These are phyloP conservation scores for Pascua guehoae DNA, from an alignment of 1,284 basidiomycete species.

Conservation along the genomic window DNA sequence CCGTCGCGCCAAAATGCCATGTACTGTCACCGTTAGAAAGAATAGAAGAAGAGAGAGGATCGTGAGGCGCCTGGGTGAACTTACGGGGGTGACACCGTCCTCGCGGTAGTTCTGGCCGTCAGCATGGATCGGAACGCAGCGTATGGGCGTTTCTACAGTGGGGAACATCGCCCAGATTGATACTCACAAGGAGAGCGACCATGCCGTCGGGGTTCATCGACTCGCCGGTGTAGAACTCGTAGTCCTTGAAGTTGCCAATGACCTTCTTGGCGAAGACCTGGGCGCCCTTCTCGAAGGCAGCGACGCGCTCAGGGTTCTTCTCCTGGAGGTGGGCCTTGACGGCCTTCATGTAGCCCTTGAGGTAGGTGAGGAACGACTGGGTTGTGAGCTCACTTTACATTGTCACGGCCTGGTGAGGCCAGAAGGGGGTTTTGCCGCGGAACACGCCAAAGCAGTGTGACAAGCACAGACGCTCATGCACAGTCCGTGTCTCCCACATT, in stretches of 20 bases:
- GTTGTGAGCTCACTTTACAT: background rate
- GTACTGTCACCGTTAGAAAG: constrained; percentile 48
- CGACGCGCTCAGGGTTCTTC: constrained; percentile 65
- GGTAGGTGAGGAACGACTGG: constrained; percentile 67
- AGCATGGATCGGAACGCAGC: constrained; percentile 8
- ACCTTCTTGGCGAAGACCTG: constrained; percentile 78
- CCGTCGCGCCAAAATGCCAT: constrained; percentile 87
- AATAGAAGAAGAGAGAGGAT: background rate
- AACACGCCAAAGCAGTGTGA: no score
- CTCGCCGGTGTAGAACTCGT: constrained; percentile 72
- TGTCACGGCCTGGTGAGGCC: background rate
- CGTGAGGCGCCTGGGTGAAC: background rate
- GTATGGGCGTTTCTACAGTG: no score
- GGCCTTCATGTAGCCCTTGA: constrained; percentile 89
- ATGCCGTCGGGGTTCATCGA: constrained; percentile 82
- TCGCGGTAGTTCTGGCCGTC: constrained; percentile 53
- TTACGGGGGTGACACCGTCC: constrained; percentile 57
- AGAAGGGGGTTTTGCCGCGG: no score
- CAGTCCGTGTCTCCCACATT: background rate
- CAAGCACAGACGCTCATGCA: no score
- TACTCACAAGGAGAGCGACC: constrained; percentile 69
- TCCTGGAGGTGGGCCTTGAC: constrained; percentile 64
- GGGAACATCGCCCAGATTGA: no score
- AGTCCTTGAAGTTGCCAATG: constrained; percentile 74
- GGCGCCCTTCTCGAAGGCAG: constrained; percentile 81